A percentile compares a stretch with the other conserved stretches of the same genome.
phyloP scores from a whole-genome alignment of 2,329 filamentous ascomycete species.

The Fusarium agapanthi region DNA sequence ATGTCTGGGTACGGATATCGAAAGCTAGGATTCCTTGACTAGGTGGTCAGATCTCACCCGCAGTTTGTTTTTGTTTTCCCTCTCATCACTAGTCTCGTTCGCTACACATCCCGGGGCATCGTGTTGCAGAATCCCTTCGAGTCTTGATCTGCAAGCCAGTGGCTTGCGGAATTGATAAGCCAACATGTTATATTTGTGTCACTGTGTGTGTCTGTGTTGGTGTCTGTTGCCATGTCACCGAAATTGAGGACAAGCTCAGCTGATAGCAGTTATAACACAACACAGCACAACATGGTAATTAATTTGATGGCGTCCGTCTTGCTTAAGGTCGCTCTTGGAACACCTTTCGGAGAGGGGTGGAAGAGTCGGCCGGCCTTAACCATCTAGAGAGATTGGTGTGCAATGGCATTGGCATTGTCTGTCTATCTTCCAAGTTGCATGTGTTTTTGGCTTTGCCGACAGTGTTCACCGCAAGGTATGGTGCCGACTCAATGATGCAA shows the following conservation, averaged over 20 bases:
- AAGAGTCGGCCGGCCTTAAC: background rate
- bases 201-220: background rate
- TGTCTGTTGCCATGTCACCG: background rate
- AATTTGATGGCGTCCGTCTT: background rate
- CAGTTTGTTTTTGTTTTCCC: background rate
- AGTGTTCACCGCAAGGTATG: background rate
- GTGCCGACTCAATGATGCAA: background rate
- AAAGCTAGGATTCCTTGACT: background rate
- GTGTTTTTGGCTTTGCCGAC: background rate
- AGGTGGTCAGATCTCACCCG: slow-evolving; percentile 2
- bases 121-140: background rate
- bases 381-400: background rate
- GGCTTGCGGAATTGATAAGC: slow-evolving; percentile 11
- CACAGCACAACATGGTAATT: background rate
- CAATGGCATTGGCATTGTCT: background rate
- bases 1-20: background rate
- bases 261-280: background rate
- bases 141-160: slow-evolving; percentile 6
- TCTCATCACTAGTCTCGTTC: background rate
- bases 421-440: background rate
- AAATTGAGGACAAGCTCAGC: background rate
- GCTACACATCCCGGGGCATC: background rate
- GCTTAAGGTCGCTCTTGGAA: background rate
- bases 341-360: background rate
- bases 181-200: background rate